phyloP scores from a whole-genome alignment of 2,329 filamentous ascomycete species.

The Pleoardoris graminearum region DNA sequence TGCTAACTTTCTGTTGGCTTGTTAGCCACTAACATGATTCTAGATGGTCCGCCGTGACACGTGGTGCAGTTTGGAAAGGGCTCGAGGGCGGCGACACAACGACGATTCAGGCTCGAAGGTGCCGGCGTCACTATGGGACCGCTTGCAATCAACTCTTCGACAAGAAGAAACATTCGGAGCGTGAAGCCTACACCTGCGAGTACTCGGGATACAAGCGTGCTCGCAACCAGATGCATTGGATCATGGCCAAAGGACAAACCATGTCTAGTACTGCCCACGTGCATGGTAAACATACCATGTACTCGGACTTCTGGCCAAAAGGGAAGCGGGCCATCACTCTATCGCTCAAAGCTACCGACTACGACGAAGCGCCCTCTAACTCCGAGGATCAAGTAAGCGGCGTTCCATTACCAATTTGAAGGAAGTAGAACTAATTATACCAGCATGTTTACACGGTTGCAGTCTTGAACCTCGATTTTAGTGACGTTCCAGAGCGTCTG shows the following conservation, averaged over 20 bases:
- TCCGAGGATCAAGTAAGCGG: slow-evolving; percentile 6
- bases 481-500: slow-evolving; percentile 13
- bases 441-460: slow-evolving; percentile 18
- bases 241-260: slow-evolving; percentile 22
- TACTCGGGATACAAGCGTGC: slow-evolving; percentile 11
- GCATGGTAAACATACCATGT: neutral
- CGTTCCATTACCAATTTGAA: neutral
- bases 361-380: slow-evolving; percentile 4
- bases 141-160: neutral
- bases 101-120: slow-evolving; percentile 19
- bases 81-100: slow-evolving; percentile 17
- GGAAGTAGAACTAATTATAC: neutral
- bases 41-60: slow-evolving; percentile 34
- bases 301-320: no score
- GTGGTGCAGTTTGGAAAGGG: slow-evolving; percentile 30
- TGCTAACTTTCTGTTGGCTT: neutral
- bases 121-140: slow-evolving; percentile 28
- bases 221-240: slow-evolving; percentile 14
- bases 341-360: no score
- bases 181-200: slow-evolving; percentile 9
- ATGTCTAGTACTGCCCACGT: neutral
- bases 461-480: slow-evolving; percentile 15
- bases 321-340: no score
- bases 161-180: slow-evolving; percentile 1
- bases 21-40: neutral